Evolutionary conservation across 306 rosid species (phyloP), one percentile per base, ranked within the genome.

Genomic region (Trichosanthes cucumerina): DNA sequence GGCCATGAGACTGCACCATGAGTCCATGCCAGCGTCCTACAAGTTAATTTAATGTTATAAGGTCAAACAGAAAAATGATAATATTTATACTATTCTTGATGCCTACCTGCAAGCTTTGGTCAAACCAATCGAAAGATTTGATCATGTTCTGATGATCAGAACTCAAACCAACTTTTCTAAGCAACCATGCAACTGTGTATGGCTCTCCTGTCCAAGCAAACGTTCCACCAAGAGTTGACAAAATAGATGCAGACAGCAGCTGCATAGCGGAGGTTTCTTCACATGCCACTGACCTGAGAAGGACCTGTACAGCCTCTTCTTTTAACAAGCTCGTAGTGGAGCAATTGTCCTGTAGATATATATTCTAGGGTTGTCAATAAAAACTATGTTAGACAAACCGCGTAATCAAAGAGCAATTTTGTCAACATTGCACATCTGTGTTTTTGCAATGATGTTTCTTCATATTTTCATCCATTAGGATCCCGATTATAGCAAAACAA

Each of bases 211-310:
- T 86, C 97, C 92, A 91, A 16, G 89, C 77, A 81, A 85, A 86
- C 44, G 92, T 90, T 73, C 97, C 97, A 21, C 89, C 90, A 57
- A 91, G 86, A 91, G 88, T 91, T 78, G 97, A 91, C 79, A 91
- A 80, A 77, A 91, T 84, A 34, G 86, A 91, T 76, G 94, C 91
- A 66, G 97, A 86, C 80, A 90, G 79, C 34, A 83, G 74, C 81
- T 89, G 92, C 64, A 52, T 21, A 28, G 81, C 85, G 41, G 91
- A 87, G 81, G 75, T 79, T 86, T 87, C 92, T 79, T 86, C 82
- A 77, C 87, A 88, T 83, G 84, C 82, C 85, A 91, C 82, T 64
- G 86, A 86, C 76, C 80, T 88, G 36, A 86, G 85, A 54, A 91
- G 84, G 63, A 88, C 80, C 81, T 88, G 81, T 62, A 88, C 81